Base-by-base conservation (phyloP, 73 alveolate species). In the Urostyla sp. region DNA sequence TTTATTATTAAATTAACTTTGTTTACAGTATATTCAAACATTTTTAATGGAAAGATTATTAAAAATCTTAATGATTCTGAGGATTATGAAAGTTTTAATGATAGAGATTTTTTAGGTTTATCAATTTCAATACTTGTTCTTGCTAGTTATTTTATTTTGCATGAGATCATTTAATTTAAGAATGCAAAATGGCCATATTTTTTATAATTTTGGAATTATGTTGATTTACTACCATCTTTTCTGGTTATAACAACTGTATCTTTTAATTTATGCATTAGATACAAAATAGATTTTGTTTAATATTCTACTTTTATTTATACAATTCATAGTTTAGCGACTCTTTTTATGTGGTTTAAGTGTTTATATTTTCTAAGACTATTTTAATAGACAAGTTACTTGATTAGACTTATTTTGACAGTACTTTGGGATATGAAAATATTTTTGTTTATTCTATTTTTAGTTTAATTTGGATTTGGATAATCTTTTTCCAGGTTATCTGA, bases 381-480 rank as follows among this genome's bases (percentile, higher is more conserved):
- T 13, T 18, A 23, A n/a, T 7, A 55, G 34, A 78, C 89, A 4
- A 83, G 74, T 6, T 72, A 72, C 38, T 43, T 77, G 35, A 44
- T 58, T 31, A 50, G 81, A 44, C 58, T 77, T 80, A 43, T 77
- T 28, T 26, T 37, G 31, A 66, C 24, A 13, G 81, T 77, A 51
- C 45, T 58, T 0, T 46, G 49, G 51, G 91, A 54, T 18, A 53
- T 81, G 86, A 67, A 54, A 34, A 35, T 55, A 32, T 81, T 81
- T 69, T 51, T 81, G 49, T 40, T 72, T 5, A 72, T 81, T 23
- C 35, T 81, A 38, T 44, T 37, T 10, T 27, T 81, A 23, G 43
- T 50, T 20, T 36, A 67, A 31, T 35, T 81, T 13, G 91, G 86
- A 26, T 81, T 81, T 53, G 85, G 85, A 49, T 67, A 78, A n/a